Conservation (phyloP, 202 grass and related monocot genomes). For the Brachypodium distachyon region DNA sequence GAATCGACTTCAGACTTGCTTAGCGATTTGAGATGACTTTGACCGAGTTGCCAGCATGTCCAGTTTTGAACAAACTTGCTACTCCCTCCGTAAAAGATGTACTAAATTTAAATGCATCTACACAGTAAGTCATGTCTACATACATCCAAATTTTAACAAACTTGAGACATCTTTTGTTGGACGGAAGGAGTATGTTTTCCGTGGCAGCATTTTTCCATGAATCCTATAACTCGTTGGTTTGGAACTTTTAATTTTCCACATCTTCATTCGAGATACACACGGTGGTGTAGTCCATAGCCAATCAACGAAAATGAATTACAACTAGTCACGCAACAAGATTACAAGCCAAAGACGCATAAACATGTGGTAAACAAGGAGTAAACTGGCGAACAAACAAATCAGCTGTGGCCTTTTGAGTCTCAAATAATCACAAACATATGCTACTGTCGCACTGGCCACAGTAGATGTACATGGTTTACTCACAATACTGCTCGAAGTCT, state of each 20-base stretch:
- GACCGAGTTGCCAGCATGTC: not conserved
- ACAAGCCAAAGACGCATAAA: not conserved
- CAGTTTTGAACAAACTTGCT: not conserved
- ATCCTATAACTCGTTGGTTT: too few relatives aligned
- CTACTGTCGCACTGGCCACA: conserved; percentile 2
- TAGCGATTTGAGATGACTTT: not conserved
- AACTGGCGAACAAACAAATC: not conserved
- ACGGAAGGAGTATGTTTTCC: too few relatives aligned
- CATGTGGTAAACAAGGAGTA: not conserved
- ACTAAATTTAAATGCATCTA: too few relatives aligned
- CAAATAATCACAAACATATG: conserved; percentile 14
- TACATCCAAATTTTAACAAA: too few relatives aligned
- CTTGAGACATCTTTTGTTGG: too few relatives aligned
- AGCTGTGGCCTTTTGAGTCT: too few relatives aligned
- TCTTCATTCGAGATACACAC: not conserved
- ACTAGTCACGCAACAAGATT: not conserved
- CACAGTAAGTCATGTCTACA: too few relatives aligned
- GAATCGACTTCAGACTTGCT: not conserved
- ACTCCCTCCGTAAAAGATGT: too few relatives aligned
- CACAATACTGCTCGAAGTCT: conserved; percentile 28
- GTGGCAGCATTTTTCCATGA: not conserved
- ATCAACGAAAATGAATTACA: not conserved
- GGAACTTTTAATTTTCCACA: not conserved
- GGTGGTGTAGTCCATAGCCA: too few relatives aligned
- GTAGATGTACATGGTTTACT: conserved; percentile 46